These are phyloP conservation scores for Pterulicium gracile DNA, from an alignment of 1,284 basidiomycete genomes.

Conservation along the genomic window DNA sequence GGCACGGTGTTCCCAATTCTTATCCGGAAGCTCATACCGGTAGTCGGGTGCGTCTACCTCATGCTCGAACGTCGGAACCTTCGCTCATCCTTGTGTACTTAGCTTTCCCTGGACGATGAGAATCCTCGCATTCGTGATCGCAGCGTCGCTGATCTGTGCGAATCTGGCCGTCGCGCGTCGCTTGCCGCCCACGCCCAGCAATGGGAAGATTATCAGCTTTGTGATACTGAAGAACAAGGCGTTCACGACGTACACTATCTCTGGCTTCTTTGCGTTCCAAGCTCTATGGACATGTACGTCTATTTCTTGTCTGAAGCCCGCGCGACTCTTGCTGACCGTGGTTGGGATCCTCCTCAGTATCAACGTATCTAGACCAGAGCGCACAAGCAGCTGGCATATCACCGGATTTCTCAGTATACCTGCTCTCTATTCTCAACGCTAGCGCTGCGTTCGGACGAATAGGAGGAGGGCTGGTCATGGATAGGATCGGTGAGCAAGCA, in stretches of 20 bases:
- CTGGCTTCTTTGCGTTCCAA: conserved; percentile 13
- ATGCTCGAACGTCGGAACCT: neutral
- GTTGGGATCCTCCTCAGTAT: too few species aligned
- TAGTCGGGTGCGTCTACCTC: conserved; percentile 22
- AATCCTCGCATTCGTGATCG: conserved; percentile 15
- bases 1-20: conserved; percentile 32
- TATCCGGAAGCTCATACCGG: conserved; percentile 26
- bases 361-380: conserved; percentile 5
- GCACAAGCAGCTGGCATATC: conserved; percentile 12
- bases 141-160: conserved; percentile 11
- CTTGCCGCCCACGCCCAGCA: conserved; percentile 13
- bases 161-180: conserved; percentile 15
- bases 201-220: conserved; percentile 16
- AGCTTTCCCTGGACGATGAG: conserved; percentile 17
- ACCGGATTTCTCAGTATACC: conserved; percentile 14
- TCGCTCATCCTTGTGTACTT: neutral
- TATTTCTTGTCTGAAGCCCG: neutral
- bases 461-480: conserved; percentile 13
- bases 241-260: conserved; percentile 12
- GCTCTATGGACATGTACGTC: conserved; percentile 6
- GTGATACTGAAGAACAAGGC: conserved; percentile 14
- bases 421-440: conserved; percentile 17
- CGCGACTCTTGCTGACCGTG: too few species aligned
- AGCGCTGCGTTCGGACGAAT: conserved; percentile 15
- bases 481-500: conserved; percentile 8